A percentile compares a stretch with the other conserved stretches of the same genome.
Evolutionary conservation across 1,139 yeast species (phyloP).

Genomic region (Yamadazyma sp.): DNA sequence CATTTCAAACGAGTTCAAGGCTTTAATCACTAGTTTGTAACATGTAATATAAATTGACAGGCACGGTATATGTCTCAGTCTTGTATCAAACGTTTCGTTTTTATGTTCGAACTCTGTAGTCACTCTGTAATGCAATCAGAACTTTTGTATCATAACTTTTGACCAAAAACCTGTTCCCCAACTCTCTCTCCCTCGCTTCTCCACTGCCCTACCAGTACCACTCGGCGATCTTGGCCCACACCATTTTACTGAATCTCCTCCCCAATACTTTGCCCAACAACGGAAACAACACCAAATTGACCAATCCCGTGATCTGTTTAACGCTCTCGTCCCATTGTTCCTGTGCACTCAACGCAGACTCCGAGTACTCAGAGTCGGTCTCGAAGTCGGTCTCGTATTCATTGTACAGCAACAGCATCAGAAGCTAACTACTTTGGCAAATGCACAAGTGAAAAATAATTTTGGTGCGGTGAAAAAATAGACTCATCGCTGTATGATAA

Average conservation of each 20-base stretch:
- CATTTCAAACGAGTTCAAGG: constrained; percentile 30
- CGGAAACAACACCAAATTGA: constrained; percentile 63
- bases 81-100: not conserved
- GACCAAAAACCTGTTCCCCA: too few relatives aligned
- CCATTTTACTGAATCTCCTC: constrained; percentile 52
- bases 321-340: constrained; percentile 81
- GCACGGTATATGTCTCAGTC: too few relatives aligned
- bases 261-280: constrained; percentile 72
- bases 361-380: constrained; percentile 15
- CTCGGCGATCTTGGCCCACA: constrained; percentile 35
- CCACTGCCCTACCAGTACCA: constrained; percentile 24
- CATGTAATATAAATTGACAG: too few relatives aligned
- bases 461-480: constrained; percentile 4
- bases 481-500: constrained; percentile 4
- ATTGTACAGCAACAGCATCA: constrained; percentile 1
- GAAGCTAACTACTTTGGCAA: too few relatives aligned
- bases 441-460: too few relatives aligned
- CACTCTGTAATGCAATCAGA: too few relatives aligned
- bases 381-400: constrained; percentile 4
- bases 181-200: not conserved
- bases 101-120: too few relatives aligned
- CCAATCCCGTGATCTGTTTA: constrained; percentile 56
- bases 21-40: constrained; percentile 22
- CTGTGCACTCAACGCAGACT: constrained; percentile 46
- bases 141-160: too few relatives aligned